Percentiles rank a stretch among this genome's conserved stretches.
phyloP scores from a whole-genome alignment of 139 green algal species.

The Micractinium sp. region DNA sequence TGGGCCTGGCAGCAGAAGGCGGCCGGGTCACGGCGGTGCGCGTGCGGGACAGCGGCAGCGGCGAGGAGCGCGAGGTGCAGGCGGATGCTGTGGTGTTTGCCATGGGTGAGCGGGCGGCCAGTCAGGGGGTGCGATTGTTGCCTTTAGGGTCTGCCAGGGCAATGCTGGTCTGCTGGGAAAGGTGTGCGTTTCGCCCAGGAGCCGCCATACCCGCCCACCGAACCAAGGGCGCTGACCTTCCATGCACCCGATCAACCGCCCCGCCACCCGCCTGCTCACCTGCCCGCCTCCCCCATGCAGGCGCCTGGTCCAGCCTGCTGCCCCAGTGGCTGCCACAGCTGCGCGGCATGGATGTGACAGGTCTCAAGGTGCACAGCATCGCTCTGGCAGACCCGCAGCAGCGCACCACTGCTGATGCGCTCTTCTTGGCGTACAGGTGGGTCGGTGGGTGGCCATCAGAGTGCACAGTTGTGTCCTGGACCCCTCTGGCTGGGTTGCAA shows the following conservation, averaged over 20 bases:
- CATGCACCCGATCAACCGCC: too few species aligned
- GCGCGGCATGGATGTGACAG: slow-evolving; percentile 37
- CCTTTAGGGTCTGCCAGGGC: neutral
- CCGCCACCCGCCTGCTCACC: too few species aligned
- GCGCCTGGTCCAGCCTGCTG: slow-evolving; percentile 69
- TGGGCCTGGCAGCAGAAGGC: slow-evolving; percentile 42
- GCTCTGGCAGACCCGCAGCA: slow-evolving; percentile 57
- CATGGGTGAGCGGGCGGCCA: slow-evolving; percentile 53
- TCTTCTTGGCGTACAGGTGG: slow-evolving; percentile 60
- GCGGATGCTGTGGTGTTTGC: slow-evolving; percentile 77
- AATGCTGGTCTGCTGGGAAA: neutral
- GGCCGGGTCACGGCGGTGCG: slow-evolving; percentile 47
- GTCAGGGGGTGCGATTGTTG: neutral
- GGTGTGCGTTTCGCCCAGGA: neutral
- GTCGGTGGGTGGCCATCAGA: too few species aligned
- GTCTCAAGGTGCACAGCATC: slow-evolving; percentile 82
- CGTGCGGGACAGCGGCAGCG: neutral
- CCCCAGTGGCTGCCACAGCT: slow-evolving; percentile 55
- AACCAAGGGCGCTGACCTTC: neutral
- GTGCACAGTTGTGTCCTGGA: too few species aligned
- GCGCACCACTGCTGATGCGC: slow-evolving; percentile 40
- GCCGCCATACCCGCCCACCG: neutral
- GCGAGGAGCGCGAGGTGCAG: neutral
- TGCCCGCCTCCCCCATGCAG: neutral
- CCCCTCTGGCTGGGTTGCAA: too few species aligned